Conservation (phyloP, 495 filamentous ascomycete genomes). For the Hypoxylon perforatum region DNA sequence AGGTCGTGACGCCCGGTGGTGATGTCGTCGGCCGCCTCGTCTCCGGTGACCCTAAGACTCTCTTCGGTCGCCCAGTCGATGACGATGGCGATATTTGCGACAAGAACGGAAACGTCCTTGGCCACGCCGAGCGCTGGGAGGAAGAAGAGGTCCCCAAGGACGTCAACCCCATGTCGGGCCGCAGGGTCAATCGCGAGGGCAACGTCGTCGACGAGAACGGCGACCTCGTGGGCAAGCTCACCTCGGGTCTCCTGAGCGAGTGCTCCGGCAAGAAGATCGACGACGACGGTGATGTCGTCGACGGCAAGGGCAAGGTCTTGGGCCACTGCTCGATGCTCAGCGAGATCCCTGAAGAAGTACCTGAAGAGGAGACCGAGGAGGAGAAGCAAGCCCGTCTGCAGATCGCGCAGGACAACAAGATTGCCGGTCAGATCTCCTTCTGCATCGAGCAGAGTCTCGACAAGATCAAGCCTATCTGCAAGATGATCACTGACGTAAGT, state of each 20-base stretch:
- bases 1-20: constrained; percentile 69
- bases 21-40: constrained; percentile 78
- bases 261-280: constrained; percentile 84
- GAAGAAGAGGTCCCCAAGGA: constrained; percentile 76
- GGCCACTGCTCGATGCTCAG: constrained; percentile 84
- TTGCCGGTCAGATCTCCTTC: constrained; percentile 79
- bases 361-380: constrained; percentile 59
- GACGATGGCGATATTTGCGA: constrained; percentile 86
- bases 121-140: constrained; percentile 84
- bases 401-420: constrained; percentile 73
- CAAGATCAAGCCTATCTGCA: constrained; percentile 83
- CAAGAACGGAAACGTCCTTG: constrained; percentile 83
- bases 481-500: constrained; percentile 85
- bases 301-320: constrained; percentile 81
- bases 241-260: constrained; percentile 74
- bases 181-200: constrained; percentile 82
- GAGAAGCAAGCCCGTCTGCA: constrained; percentile 66
- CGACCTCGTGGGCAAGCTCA: constrained; percentile 82
- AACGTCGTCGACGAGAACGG: constrained; percentile 85
- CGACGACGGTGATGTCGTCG: constrained; percentile 85
- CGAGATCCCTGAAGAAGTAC: constrained; percentile 70
- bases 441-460: constrained; percentile 85
- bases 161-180: constrained; percentile 72
- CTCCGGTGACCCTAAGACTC: constrained; percentile 75
- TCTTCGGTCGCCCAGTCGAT: constrained; percentile 81